Base-by-base conservation (phyloP, 345 rosid genomes). In the Orychophragmus violaceus region DNA sequence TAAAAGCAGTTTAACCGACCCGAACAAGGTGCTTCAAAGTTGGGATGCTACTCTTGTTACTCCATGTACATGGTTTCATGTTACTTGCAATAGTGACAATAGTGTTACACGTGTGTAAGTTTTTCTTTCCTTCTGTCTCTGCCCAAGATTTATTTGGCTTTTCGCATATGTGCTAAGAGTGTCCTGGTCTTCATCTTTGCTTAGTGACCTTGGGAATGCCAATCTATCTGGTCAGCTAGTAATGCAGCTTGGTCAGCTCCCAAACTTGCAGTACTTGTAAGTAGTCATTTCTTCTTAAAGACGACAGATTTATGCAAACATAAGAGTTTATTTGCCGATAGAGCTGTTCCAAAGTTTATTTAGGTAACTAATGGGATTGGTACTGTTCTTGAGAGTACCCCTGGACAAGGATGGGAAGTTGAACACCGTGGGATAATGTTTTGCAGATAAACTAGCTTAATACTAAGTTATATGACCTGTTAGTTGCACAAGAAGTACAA, bases 21-120 rank as follows among this genome's bases (percentile, higher is more conserved):
- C 98, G 62, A 85, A 84, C 77, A 86, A 82, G 45, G 87, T 92
- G 56, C 82, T 92, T 59, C 95, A 89, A 67, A 89, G 98, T 79
- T 92, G 98, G 98, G 93, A 87, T 77, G 66, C 98, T 45, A 87
- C 95, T 54, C 90, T 84, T 56, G 91, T 83, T 53, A 89, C 86
- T 72, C 98, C 97, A 3, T 92, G 97, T 82, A 86, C 90, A 41
- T 92, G 98, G 98, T 85, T 83, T 69, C 88, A 92, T 69, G 93
- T 92, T 54, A 92, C 98, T 32, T 92, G 98, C 84, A 87, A 79
- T 72, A 78, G 59, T 71, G 97, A 89, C 11, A 87, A 84, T 68
- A 86, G 88, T 50, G 97, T 90, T 16, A 87, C 86, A 41, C 87
- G 94, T 66, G 89, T 93, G 98, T 93, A 86, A 82, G 97, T 82